Evolutionary conservation across 345 rosid species (phyloP).

Genomic region (Eucalyptus cloeziana): DNA sequence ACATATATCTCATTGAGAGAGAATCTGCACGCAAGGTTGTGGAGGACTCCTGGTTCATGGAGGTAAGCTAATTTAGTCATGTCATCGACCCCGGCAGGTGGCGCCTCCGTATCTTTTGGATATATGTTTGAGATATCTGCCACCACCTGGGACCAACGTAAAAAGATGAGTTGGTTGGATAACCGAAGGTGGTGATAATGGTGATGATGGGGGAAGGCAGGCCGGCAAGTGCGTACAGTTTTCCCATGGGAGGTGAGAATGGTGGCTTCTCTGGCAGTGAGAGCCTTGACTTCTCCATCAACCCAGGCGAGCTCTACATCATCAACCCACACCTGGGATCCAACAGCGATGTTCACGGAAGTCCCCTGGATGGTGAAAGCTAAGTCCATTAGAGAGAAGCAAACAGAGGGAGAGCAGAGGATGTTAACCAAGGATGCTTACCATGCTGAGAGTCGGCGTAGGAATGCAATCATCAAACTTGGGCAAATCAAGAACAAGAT

Average conservation of each 20-base stretch:
- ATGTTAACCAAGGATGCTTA: background rate
- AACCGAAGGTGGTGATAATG: background rate
- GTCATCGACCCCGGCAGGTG: slow-evolving; percentile 98
- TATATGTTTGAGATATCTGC: slow-evolving; percentile 65
- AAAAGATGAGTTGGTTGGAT: background rate
- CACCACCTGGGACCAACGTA: slow-evolving; percentile 47
- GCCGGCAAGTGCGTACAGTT: slow-evolving; percentile 16
- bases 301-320: slow-evolving; percentile 74
- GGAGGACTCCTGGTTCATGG: slow-evolving; percentile 96
- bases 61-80: slow-evolving; percentile 98
- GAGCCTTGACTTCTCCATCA: slow-evolving; percentile 80
- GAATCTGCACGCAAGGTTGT: slow-evolving; percentile 86
- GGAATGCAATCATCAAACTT: background rate
- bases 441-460: background rate
- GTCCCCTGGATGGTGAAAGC: background rate
- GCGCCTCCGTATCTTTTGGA: slow-evolving; percentile 92
- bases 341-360: slow-evolving; percentile 68
- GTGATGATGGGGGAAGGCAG: background rate
- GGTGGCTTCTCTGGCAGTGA: slow-evolving; percentile 63
- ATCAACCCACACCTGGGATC: slow-evolving; percentile 97
- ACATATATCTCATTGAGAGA: slow-evolving; percentile 97
- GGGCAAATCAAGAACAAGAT: background rate
- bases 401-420: background rate
- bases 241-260: slow-evolving; percentile 54
- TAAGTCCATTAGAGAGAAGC: background rate